Evolutionary conservation across 2,329 filamentous ascomycete genomes (phyloP).

Genomic region (Pseudogymnoascus sp.): DNA sequence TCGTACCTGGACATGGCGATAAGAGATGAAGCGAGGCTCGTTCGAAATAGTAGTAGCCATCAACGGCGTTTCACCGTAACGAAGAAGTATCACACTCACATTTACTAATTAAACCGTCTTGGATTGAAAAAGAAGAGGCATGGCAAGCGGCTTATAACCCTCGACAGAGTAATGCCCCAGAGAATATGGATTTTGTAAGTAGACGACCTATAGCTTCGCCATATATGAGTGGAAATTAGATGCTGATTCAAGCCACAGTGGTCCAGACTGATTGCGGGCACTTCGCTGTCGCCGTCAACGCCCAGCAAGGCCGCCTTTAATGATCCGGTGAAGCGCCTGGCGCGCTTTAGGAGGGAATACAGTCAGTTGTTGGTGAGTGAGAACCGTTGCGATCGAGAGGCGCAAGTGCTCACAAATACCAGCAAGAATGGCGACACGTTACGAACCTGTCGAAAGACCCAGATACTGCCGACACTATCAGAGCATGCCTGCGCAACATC

Average conservation of each 20-base stretch:
- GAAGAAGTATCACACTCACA: neutral
- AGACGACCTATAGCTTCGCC: neutral
- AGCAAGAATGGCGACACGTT: conserved; percentile 55
- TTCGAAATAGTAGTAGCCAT: conserved; percentile 1
- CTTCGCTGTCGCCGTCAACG: conserved; percentile 46
- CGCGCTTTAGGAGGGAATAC: conserved; percentile 62
- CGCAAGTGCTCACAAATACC: conserved; percentile 13
- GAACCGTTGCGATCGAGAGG: neutral
- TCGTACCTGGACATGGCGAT: neutral
- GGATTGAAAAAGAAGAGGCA: neutral
- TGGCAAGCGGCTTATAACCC: neutral
- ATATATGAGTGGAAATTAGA: neutral
- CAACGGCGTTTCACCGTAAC: neutral
- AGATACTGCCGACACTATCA: conserved; percentile 55
- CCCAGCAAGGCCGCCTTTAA: conserved; percentile 53
- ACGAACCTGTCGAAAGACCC: conserved; percentile 53
- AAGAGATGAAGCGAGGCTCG: conserved; percentile 5
- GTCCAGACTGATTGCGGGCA: conserved; percentile 59
- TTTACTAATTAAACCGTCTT: neutral
- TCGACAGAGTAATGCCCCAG: conserved; percentile 4
- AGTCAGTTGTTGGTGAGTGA: conserved; percentile 49
- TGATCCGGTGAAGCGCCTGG: conserved; percentile 55
- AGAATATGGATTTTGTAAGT: conserved; percentile 4
- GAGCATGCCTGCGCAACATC: conserved; percentile 55
- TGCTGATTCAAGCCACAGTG: conserved; percentile 39